Base-by-base conservation (phyloP, 768 basidiomycete species). In the Auricularia sp. region DNA sequence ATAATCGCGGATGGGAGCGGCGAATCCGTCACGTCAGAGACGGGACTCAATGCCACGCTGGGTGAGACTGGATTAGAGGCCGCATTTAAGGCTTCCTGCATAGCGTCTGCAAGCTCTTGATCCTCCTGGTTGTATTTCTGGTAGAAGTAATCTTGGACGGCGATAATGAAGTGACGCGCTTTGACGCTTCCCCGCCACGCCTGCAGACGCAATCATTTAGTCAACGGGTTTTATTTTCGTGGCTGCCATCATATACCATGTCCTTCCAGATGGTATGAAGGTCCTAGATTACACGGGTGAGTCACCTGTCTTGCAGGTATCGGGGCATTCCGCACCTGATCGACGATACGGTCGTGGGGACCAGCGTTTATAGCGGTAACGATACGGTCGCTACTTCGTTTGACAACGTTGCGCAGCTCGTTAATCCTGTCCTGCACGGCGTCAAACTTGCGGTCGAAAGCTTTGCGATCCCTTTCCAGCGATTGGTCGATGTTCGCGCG, bases 101-200 rank as follows among this genome's bases (percentile, higher is more conserved):
- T 54, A 18, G 54, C 54, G 18, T n/a, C 54, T n/a, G 18, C 54
- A 18, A 29, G 18, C 29, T 54, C 54, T 54, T 29, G 54, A 29
- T 54, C 54, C 29, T 54, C 54, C 54, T 54, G 18, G 54, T 29
- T 54, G 56, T 59, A 59, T n/a, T 73, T 68, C 39, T 71, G 70
- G 2, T 70, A 63, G 61, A 75, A 77, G 66, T 77, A 74, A 66
- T 80, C 78, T 8, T 74, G 70, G 3, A 79, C 66, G 2, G 75
- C 77, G 47, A 81, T 73, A 2, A 82, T 80, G 63, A 84, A 83
- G 63, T 81, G 79, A 0, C 77, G 73, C 0, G 82, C 80, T 67
- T 83, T 82, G 44, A 83, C 82, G 65, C 76, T 82, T 6, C 80
- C 77, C 68, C 78, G 79, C 83, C 82, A 83, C 6, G 75, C 76